Conservation (phyloP, 2,329 filamentous ascomycete species). For the Cercospora sp. region DNA sequence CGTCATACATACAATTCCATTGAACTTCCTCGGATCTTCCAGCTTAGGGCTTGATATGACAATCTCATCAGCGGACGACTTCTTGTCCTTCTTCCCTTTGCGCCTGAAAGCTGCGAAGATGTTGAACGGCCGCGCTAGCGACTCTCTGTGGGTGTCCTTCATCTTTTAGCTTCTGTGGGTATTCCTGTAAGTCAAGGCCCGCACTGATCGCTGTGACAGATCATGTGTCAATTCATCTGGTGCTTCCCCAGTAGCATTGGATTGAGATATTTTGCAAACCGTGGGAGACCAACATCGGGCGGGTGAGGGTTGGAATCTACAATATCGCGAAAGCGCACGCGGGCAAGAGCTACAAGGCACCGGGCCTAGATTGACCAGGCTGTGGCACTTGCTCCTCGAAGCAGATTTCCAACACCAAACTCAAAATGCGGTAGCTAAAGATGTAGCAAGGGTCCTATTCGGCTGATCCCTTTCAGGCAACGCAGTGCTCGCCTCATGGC, state of each 20-base stretch:
- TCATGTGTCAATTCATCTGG: background rate
- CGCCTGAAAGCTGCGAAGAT: background rate
- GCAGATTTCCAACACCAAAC: background rate
- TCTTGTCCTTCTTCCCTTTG: background rate
- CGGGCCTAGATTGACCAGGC: background rate
- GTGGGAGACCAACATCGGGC: background rate
- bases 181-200: background rate
- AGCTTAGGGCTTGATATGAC: conserved; percentile 1
- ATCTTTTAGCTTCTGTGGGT: background rate
- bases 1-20: background rate
- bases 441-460: background rate
- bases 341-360: background rate
- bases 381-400: background rate
- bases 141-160: conserved; percentile 2
- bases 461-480: background rate
- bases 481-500: background rate
- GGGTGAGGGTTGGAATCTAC: background rate
- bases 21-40: background rate
- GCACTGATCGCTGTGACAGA: background rate
- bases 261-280: background rate
- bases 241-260: background rate
- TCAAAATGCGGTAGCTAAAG: background rate
- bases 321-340: background rate
- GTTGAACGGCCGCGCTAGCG: background rate
- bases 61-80: background rate